Percentiles rank a stretch among this genome's conserved stretches.
Conservation (phyloP, 805 yeast species). For the Pichia exigua region DNA sequence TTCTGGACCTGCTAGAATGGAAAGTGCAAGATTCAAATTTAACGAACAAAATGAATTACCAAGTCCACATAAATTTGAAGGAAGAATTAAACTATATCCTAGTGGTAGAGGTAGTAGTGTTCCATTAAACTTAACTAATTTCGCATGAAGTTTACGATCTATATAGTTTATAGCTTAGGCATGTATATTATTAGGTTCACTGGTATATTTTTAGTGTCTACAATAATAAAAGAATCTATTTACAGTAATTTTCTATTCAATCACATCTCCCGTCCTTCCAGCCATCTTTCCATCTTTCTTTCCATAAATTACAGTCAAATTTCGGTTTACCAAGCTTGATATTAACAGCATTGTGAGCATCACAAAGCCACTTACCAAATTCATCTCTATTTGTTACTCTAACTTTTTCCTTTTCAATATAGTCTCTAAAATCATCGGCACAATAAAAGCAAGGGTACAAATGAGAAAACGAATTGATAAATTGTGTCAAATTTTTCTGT, state of each 20-base stretch:
- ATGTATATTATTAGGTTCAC: neutral
- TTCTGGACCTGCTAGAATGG: constrained; percentile 39
- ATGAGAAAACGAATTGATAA: constrained; percentile 62
- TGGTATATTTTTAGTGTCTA: too few species aligned
- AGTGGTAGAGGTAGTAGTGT: constrained; percentile 93
- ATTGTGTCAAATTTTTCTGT: constrained; percentile 64
- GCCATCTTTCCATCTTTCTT: constrained; percentile 90
- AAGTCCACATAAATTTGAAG: constrained; percentile 74
- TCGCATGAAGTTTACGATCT: neutral
- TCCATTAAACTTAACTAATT: constrained; percentile 53
- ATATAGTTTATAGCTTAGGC: neutral
- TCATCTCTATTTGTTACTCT: constrained; percentile 61
- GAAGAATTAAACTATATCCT: constrained; percentile 73
- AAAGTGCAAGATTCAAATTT: constrained; percentile 70
- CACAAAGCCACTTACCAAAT: constrained; percentile 87
- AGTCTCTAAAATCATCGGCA: constrained; percentile 72
- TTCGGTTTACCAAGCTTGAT: constrained; percentile 73
- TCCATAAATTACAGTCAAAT: constrained; percentile 88
- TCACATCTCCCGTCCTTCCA: constrained; percentile 64
- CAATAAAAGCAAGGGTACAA: constrained; percentile 94
- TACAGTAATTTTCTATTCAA: neutral
- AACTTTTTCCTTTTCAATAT: constrained; percentile 47
- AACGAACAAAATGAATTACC: constrained; percentile 65
- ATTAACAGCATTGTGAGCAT: constrained; percentile 93
- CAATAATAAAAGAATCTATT: neutral